Evolutionary conservation across 345 rosid genomes (phyloP).

Genomic region (Salix exigua): DNA sequence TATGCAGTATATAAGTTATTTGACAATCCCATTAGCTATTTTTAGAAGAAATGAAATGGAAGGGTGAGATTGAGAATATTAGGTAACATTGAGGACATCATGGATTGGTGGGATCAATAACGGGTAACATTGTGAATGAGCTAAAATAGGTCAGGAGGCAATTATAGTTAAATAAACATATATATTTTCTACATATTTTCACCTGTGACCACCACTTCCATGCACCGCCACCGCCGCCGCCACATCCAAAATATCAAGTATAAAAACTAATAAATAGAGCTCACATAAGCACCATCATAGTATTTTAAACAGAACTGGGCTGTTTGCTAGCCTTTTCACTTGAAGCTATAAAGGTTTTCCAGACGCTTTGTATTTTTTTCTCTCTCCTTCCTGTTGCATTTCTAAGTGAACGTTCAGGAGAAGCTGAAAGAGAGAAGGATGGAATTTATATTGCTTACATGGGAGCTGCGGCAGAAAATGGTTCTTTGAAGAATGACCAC

Average conservation of each 20-base stretch:
- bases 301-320: not conserved
- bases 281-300: not conserved
- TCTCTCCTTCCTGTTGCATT: slow-evolving; percentile 20
- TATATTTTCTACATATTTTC: too few species aligned
- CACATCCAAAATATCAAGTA: not conserved
- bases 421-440: slow-evolving; percentile 19
- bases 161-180: too few species aligned
- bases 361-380: slow-evolving; percentile 8
- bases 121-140: too few species aligned
- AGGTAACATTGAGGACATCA: too few species aligned
- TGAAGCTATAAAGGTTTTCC: slow-evolving; percentile 32
- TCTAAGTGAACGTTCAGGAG: slow-evolving; percentile 6
- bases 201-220: too few species aligned
- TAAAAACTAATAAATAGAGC: not conserved
- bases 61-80: too few species aligned
- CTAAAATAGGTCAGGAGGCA: too few species aligned
- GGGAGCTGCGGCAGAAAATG: slow-evolving; percentile 55
- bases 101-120: too few species aligned
- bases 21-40: too few species aligned
- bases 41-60: too few species aligned
- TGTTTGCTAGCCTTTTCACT: not conserved
- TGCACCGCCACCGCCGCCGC: not conserved
- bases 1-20: too few species aligned
- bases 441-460: slow-evolving; percentile 64
- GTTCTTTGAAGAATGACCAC: slow-evolving; percentile 24